Conservation (phyloP, 352 stramenopile species). For the Blastocystis sp. region DNA sequence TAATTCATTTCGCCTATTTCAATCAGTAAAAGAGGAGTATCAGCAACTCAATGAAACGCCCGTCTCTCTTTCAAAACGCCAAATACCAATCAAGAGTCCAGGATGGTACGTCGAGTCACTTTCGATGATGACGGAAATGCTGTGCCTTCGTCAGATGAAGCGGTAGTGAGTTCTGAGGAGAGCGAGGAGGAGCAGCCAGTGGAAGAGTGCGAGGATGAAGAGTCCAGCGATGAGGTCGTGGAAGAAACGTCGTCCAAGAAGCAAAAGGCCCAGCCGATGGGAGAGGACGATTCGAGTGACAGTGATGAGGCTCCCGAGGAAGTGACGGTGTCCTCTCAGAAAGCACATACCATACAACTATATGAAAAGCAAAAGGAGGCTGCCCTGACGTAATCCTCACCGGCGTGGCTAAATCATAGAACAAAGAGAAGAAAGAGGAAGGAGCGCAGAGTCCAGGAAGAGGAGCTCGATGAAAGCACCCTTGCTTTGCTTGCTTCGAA, state of each 20-base stretch:
- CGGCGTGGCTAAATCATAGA: background rate
- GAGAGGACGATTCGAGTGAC: constrained; percentile 4
- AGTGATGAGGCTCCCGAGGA: constrained; percentile 60
- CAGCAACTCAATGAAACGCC: background rate
- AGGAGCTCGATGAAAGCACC: constrained; percentile 6
- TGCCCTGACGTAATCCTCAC: background rate
- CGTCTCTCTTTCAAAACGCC: background rate
- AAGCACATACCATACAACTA: constrained; percentile 18
- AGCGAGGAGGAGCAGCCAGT: background rate
- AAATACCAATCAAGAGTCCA: background rate
- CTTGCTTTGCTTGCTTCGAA: constrained; percentile 31
- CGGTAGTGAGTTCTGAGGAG: background rate
- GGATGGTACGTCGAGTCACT: background rate
- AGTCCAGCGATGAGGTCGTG: background rate
- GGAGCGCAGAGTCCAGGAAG: background rate
- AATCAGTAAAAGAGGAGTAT: too few species aligned
- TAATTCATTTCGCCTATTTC: too few species aligned
- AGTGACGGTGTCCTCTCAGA: constrained; percentile 2
- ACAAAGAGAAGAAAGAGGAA: constrained; percentile 65
- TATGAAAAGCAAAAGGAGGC: constrained; percentile 52
- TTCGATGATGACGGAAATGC: constrained; percentile 31
- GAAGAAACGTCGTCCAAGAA: background rate
- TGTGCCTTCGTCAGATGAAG: background rate
- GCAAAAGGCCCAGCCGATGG: background rate
- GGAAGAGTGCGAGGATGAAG: background rate